Percentiles rank a stretch among this genome's conserved stretches.
Evolutionary conservation across 73 alveolate genomes (phyloP).

Genomic region (Halteria grandinella): DNA sequence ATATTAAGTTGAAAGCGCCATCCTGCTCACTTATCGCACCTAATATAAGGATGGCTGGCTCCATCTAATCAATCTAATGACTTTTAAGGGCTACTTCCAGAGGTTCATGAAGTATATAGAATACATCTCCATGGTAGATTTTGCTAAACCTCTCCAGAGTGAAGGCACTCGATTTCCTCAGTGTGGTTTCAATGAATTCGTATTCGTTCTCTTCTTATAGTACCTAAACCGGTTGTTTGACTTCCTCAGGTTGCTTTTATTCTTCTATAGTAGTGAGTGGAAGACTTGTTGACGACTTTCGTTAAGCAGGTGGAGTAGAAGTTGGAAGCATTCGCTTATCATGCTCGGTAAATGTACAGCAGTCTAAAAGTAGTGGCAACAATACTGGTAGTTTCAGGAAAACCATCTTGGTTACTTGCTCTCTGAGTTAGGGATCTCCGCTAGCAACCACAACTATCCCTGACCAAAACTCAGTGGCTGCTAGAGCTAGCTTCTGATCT

Average conservation of each 20-base stretch:
- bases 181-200: conserved; percentile 49
- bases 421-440: no score
- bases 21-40: conserved; percentile 72
- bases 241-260: no score
- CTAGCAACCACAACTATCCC: no score
- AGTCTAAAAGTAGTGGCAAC: conserved; percentile 44
- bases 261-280: no score
- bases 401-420: conserved; percentile 11
- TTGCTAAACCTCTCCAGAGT: conserved; percentile 51
- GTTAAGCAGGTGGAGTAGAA: no score
- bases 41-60: conserved; percentile 61
- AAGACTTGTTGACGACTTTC: no score
- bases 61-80: conserved; percentile 36
- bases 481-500: conserved; percentile 67
- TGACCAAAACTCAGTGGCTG: conserved; percentile 76
- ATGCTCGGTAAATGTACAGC: conserved; percentile 50
- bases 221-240: no score
- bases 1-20: conserved; percentile 46
- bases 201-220: conserved; percentile 38
- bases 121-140: conserved; percentile 23
- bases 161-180: conserved; percentile 69
- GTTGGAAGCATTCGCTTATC: no score
- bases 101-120: conserved; percentile 13
- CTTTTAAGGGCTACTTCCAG: conserved; percentile 33
- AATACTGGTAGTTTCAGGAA: conserved; percentile 16